Conservation (phyloP, 345 rosid species). For the Gossypium ekmanianum region DNA sequence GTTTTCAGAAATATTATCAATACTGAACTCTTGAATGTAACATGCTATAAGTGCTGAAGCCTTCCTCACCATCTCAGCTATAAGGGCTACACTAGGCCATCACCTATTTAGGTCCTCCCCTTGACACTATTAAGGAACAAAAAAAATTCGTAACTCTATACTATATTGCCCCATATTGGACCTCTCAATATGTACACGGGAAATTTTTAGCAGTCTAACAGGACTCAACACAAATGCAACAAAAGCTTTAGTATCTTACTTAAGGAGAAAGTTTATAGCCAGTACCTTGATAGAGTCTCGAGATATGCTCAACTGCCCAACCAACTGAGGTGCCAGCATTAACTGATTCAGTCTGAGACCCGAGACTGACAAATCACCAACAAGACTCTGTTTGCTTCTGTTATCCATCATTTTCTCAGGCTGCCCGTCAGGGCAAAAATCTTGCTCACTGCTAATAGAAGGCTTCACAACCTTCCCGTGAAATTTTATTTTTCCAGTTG, state of each 20-base stretch:
- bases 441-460: constrained; percentile 26
- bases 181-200: neutral
- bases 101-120: neutral
- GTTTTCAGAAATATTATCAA: neutral
- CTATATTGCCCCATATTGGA: neutral
- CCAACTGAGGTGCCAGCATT: constrained; percentile 86
- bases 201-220: neutral
- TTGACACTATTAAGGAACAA: neutral
- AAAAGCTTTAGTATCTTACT: neutral
- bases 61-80: neutral
- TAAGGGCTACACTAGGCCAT: neutral
- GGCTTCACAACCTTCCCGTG: constrained; percentile 67
- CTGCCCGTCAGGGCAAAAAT: constrained; percentile 28
- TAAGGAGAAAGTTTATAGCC: constrained; percentile 12
- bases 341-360: constrained; percentile 93
- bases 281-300: constrained; percentile 68
- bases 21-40: neutral
- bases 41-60: neutral
- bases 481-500: constrained; percentile 89
- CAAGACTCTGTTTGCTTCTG: constrained; percentile 45
- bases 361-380: constrained; percentile 78
- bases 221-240: neutral
- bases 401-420: constrained; percentile 26
- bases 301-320: constrained; percentile 76
- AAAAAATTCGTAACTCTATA: neutral